Conservation (phyloP, 73 alveolate species). For the Paramecium primaurelia region DNA sequence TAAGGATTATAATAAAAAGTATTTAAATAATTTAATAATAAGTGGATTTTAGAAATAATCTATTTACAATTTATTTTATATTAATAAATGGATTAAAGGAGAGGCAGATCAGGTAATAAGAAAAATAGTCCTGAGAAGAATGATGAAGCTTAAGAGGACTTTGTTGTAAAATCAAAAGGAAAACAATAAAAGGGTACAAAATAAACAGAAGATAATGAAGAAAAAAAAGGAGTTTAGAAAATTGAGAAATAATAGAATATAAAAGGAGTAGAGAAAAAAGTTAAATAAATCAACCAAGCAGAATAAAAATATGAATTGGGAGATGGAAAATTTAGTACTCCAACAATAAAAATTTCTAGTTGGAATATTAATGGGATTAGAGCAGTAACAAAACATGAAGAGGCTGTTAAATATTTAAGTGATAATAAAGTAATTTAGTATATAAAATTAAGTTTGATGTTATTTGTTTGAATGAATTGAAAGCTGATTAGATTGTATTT, state of each 20-base stretch:
- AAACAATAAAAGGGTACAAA: not conserved
- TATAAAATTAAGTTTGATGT: constrained; percentile 61
- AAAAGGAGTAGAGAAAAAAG: not conserved
- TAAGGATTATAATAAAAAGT: not conserved
- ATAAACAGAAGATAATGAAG: not conserved
- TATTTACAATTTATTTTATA: no score
- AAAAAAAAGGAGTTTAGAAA: not conserved
- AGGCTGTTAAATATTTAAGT: constrained; percentile 68
- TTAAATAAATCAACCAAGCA: not conserved
- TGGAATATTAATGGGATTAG: constrained; percentile 92
- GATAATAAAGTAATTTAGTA: not conserved
- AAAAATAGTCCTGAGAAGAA: not conserved
- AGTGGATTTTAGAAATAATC: not conserved
- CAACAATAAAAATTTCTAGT: constrained; percentile 45
- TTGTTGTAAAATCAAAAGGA: not conserved
- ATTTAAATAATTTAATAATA: not conserved
- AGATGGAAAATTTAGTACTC: constrained; percentile 47
- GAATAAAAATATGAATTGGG: constrained; percentile 6
- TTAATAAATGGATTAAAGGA: not conserved
- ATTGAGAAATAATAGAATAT: not conserved
- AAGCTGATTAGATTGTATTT: constrained; percentile 71
- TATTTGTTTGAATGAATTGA: constrained; percentile 85
- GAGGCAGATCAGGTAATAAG: not conserved
- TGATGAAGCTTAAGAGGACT: not conserved
- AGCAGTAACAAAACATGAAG: constrained; percentile 72